Evolutionary conservation across 2,329 filamentous ascomycete genomes (phyloP), one percentile per base, ranked within the genome.

Genomic region (Aspergillus luchuensis): DNA sequence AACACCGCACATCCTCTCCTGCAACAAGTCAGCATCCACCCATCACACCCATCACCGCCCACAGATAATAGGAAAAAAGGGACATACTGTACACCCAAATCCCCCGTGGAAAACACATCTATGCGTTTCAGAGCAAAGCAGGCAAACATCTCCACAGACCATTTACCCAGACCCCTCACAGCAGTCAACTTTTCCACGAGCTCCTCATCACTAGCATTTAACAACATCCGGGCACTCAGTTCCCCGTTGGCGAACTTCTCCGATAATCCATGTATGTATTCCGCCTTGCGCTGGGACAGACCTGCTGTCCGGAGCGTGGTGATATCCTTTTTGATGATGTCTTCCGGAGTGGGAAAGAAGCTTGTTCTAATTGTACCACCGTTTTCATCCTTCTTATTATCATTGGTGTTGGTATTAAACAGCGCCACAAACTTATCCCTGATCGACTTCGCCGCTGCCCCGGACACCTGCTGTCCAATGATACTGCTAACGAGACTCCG

Each of bases 111-210:
- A 74, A 98, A 97, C 21, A 99, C 91, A 78, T 99, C 94, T 83
- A 92, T 89, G 11, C 93, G 84, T 83, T 97, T 98, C 43, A 99
- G 81, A n/a, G 87, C 91, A 77, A 99, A 98, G 76, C 91, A 92
- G 53, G 93, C 91, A 81, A 99, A 99, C 95, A 99, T 98, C 81
- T 97, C 93, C 13, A 96, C 92, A 51, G 89, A 93, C 95, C 95
- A 98, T 57, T 84, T 84, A 0, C 95, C 95, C 53, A 98, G 79
- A 0, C 95, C 95, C 8, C 94, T 84, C 5, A 99, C 92, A 1
- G 92, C 91, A 51, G 90, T 91, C 51, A 99, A 82, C 74, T 85
- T 89, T 75, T 90, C 86, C 65, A 97, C 82, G 7, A 99, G 84
- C 67, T 96, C 91, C 54, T 96, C 93, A 74, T 99, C 95, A 5